Percentiles rank a stretch among this genome's conserved stretches.
Evolutionary conservation across 75 land plant genomes (phyloP).

Genomic region (Selaginella tamariscina): DNA sequence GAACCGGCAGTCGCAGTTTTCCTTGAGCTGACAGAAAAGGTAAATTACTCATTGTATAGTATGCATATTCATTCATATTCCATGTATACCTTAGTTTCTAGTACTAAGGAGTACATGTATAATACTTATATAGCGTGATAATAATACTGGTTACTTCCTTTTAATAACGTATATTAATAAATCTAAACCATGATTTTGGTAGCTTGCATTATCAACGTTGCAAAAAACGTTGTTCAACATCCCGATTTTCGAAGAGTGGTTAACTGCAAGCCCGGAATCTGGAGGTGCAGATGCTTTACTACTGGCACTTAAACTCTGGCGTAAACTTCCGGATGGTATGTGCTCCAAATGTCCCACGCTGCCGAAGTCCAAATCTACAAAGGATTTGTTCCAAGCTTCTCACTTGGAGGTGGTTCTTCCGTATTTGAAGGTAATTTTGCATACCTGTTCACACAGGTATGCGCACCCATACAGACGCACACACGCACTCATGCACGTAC

Average conservation of each 20-base stretch:
- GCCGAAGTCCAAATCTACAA: conserved; percentile 44
- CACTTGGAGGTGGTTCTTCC: conserved; percentile 36
- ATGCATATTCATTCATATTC: neutral
- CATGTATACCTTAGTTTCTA: too few relatives aligned
- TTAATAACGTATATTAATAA: too few relatives aligned
- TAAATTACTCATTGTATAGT: conserved; percentile 16
- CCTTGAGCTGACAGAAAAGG: conserved; percentile 57
- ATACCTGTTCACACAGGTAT: too few relatives aligned
- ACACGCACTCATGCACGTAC: too few relatives aligned
- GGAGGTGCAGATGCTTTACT: conserved; percentile 75
- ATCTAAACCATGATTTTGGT: conserved; percentile 4
- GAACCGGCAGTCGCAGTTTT: conserved; percentile 64
- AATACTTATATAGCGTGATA: too few relatives aligned
- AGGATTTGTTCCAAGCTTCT: conserved; percentile 40
- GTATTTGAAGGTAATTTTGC: conserved; percentile 80
- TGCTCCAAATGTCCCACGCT: conserved; percentile 38
- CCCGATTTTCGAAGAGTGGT: conserved; percentile 48
- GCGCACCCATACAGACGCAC: too few relatives aligned
- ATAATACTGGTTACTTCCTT: too few relatives aligned
- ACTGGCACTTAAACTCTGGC: conserved; percentile 47
- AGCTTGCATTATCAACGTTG: conserved; percentile 53
- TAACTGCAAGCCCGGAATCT: conserved; percentile 38
- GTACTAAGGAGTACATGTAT: too few relatives aligned
- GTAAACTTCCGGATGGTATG: conserved; percentile 32
- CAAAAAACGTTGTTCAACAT: conserved; percentile 43